Percentiles rank a stretch among this genome's conserved stretches.
These are phyloP conservation scores for Calonectria fujianensis DNA, from an alignment of 2,329 filamentous ascomycete genomes.

Conservation along the genomic window DNA sequence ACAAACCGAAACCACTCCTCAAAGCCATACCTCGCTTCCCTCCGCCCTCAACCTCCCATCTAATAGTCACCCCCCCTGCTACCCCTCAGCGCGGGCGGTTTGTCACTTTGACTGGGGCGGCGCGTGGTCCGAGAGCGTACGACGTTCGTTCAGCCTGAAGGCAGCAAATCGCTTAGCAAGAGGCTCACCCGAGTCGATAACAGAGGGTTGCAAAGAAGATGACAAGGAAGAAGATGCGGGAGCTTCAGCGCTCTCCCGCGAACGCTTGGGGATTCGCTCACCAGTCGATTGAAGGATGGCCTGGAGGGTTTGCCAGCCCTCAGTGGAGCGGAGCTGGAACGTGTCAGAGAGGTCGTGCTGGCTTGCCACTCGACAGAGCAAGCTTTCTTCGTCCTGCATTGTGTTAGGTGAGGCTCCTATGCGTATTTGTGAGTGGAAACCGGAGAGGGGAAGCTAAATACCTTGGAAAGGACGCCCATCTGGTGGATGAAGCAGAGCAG, in stretches of 20 bases:
- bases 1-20: conserved; percentile 38
- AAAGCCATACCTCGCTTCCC: conserved; percentile 24
- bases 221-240: conserved; percentile 53
- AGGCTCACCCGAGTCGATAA: conserved; percentile 68
- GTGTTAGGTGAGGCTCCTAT: conserved; percentile 36
- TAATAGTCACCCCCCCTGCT: conserved; percentile 17
- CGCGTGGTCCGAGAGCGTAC: conserved; percentile 50
- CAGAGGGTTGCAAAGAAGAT: conserved; percentile 55
- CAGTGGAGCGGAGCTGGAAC: conserved; percentile 88
- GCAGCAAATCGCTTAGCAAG: conserved; percentile 81
- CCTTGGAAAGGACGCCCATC: conserved; percentile 89
- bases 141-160: conserved; percentile 75
- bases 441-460: conserved; percentile 64
- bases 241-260: conserved; percentile 64
- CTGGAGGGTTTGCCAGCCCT: conserved; percentile 95
- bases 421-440: not conserved
- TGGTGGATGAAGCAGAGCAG: conserved; percentile 90
- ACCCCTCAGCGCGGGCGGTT: conserved; percentile 20
- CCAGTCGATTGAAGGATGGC: conserved; percentile 96
- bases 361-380: conserved; percentile 90
- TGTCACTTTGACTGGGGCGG: conserved; percentile 49
- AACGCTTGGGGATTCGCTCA: conserved; percentile 93
- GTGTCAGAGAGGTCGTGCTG: conserved; percentile 87
- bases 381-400: conserved; percentile 87
- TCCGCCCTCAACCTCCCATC: not conserved